Evolutionary conservation across 495 filamentous ascomycete species (phyloP).

Genomic region (Geoglossum glabrum): DNA sequence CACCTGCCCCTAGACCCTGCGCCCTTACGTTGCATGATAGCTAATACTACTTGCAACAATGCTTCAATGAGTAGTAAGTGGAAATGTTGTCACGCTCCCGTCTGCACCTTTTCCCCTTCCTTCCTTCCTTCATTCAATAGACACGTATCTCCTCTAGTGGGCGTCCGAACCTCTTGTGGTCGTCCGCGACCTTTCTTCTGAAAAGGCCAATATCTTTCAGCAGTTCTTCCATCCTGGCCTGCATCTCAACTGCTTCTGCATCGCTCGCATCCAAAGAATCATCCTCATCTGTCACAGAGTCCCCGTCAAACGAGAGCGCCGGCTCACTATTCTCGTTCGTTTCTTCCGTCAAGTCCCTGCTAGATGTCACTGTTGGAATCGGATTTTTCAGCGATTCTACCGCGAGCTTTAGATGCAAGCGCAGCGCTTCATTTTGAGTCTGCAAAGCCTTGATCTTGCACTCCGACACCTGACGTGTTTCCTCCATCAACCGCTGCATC

Average conservation of each 20-base stretch:
- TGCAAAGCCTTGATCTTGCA: conserved; percentile 74
- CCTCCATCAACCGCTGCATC: conserved; percentile 90
- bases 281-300: conserved; percentile 12
- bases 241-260: conserved; percentile 22
- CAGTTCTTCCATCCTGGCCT: conserved; percentile 28
- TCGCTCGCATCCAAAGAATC: conserved; percentile 23
- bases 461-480: conserved; percentile 67
- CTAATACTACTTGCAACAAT: background rate
- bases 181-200: conserved; percentile 63
- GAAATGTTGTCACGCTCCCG: background rate
- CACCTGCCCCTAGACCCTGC: background rate
- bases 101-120: background rate
- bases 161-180: conserved; percentile 35
- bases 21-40: background rate
- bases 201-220: conserved; percentile 64
- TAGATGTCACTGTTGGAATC: conserved; percentile 31
- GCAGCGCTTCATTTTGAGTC: conserved; percentile 74
- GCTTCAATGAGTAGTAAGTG: background rate
- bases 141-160: background rate
- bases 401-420: conserved; percentile 67
- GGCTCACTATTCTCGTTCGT: conserved; percentile 13
- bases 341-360: conserved; percentile 16
- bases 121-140: background rate
- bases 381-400: conserved; percentile 78
- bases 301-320: conserved; percentile 8